Evolutionary conservation across 192 early-diverging fungal genomes (phyloP), one percentile per base, ranked within the genome.

Genomic region (Phycomyces blakesleeanus): DNA sequence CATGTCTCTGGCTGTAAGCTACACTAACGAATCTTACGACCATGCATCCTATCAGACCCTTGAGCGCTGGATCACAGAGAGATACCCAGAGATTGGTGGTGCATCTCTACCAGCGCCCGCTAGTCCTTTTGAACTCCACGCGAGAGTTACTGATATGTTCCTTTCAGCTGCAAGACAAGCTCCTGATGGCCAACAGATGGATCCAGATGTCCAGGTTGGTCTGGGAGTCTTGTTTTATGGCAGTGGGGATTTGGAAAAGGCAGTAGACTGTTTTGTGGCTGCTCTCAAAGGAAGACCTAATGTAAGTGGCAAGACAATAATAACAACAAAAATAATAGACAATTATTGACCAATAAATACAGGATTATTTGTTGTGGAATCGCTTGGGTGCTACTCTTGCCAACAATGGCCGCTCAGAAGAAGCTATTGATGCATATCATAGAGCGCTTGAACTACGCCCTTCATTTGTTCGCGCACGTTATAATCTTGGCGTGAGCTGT

Each of bases 141-240:
- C 68, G n/a, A 82, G 81, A 38, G 82, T 98, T 24, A 87, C 92
- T n/a, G 76, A 87, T 24, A 66, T 94, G 50, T 95, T 88, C 65
- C 66, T 99, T 18, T 77, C 83, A 22, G 92, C 93, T 5, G 96
- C 88, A 16, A 84, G 92, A 37, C 66, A 61, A 47, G 85, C 76
- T 25, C 76, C 83, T 3, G 74, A 63, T 40, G 71, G 53, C n/a
- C 60, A 61, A 38, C 20, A 26, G 1, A 83, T 95, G 74, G 98
- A 99, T 68, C 80, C 94, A 0, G 93, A 95, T 63, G 91, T 98
- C 1, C 98, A 99, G 73, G 84, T 95, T 37, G 98, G 91, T 20
- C 83, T 99, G 8, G 98, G 98, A 5, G 92, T 99, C 12, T 77
- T 99, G 61, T 99, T 98, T 78, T 95, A 99, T 80, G 91, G 92